Evolutionary conservation across 2,329 filamentous ascomycete species (phyloP), one percentile per base, ranked within the genome.

Genomic region (Trichothecium roseum): DNA sequence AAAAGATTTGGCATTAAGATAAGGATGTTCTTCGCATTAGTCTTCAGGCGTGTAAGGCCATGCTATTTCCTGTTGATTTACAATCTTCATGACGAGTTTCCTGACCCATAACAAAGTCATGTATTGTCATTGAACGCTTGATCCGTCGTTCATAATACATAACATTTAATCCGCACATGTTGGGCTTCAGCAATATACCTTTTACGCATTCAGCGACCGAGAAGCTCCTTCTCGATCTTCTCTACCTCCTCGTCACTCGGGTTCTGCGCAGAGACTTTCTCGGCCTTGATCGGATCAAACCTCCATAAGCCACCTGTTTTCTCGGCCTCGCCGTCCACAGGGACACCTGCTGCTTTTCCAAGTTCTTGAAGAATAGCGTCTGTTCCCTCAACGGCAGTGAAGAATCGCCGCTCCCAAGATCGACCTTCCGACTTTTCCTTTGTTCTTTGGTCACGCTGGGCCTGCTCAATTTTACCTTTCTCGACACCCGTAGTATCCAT

Each of bases 401-500:
- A 98, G 64, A 91, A 96, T 37, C 81, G 72, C 31, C 87, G 72
- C 51, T 87, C 73, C 89, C 91, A 98, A 28, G 74, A 67, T 30
- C 72, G 71, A 15, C 78, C 78, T 47, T 87, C 83, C n/a, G 72
- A 69, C 49, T 75, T 76, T 56, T 95, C 88, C 50, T 75, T 68
- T 54, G 74, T 74, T 43, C 88, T 77, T 62, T 66, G 51, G 77
- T 68, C 57, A 73, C 84, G 78, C 66, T 96, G 89, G 26, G 80
- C 78, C 47, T 86, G 84, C 60, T 96, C 91, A 44, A 96, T 94
- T 59, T 85, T 84, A 38, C 74, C 73, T 68, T 96, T 96, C 55
- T 94, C 84, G 12, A 62, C 53, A 2, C 78, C 77, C 1, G 86
- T 85, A 4, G 72, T 64, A 46, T 94, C 85, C 73, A 95, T 85